Conservation (phyloP, 2,329 filamentous ascomycete species). For the Phialophora tarda region DNA sequence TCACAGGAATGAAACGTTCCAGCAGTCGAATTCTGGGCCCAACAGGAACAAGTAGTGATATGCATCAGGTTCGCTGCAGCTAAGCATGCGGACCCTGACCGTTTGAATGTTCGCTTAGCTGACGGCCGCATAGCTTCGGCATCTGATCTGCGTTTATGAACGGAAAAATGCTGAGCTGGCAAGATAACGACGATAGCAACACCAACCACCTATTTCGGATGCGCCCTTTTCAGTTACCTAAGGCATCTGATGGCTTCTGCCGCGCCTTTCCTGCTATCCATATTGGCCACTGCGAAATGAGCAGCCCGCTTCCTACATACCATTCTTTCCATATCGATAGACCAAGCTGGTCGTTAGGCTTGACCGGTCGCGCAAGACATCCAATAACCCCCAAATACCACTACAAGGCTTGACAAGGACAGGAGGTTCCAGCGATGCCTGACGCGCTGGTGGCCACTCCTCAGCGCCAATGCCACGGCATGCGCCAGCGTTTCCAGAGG, state of each 20-base stretch:
- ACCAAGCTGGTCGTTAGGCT: not conserved
- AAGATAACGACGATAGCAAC: not conserved
- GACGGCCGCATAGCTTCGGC: not conserved
- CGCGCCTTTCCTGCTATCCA: not conserved
- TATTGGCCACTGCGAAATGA: not conserved
- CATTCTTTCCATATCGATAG: not conserved
- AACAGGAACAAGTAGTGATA: slow-evolving; percentile 10
- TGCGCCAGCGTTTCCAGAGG: not conserved
- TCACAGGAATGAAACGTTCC: not conserved
- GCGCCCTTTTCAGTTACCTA: not conserved
- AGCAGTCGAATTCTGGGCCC: not conserved
- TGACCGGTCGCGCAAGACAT: not conserved
- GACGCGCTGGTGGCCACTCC: not conserved
- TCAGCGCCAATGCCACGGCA: not conserved
- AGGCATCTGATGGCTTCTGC: not conserved
- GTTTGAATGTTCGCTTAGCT: slow-evolving; percentile 8
- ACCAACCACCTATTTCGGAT: not conserved
- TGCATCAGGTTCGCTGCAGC: slow-evolving; percentile 1
- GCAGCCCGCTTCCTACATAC: not conserved
- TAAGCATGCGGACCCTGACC: slow-evolving; percentile 8
- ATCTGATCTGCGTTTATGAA: slow-evolving; percentile 6
- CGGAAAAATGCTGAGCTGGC: slow-evolving; percentile 12
- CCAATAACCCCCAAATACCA: not conserved
- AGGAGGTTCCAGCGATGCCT: not conserved
- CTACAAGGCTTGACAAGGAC: not conserved